Conservation (phyloP, 768 basidiomycete species). For the Dacryopinax spathularia region DNA sequence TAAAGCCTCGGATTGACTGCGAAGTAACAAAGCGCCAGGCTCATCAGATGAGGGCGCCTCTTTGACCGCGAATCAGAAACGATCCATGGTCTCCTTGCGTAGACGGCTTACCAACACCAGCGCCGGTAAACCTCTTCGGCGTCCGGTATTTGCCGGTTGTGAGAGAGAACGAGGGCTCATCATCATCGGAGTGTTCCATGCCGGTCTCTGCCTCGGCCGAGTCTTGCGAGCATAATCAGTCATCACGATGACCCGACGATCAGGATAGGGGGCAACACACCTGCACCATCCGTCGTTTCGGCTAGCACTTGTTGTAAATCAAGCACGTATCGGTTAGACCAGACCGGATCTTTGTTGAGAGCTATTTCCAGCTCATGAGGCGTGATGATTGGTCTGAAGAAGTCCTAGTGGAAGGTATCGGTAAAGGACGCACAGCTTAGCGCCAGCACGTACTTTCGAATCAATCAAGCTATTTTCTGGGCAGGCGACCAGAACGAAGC, state of each 20-base stretch:
- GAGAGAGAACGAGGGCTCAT: slow-evolving; percentile 71
- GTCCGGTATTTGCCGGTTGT: slow-evolving; percentile 76
- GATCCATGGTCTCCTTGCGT: not conserved
- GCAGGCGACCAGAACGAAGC: slow-evolving; percentile 89
- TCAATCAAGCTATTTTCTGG: slow-evolving; percentile 69
- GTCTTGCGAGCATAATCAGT: not conserved
- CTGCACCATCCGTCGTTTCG: slow-evolving; percentile 7
- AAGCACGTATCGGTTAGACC: slow-evolving; percentile 66
- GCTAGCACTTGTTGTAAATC: slow-evolving; percentile 53
- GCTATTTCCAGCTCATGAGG: slow-evolving; percentile 83
- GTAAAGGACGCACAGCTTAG: slow-evolving; percentile 33
- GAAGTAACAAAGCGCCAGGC: slow-evolving; percentile 37
- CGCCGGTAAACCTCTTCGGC: slow-evolving; percentile 45
- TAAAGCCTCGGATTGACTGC: slow-evolving; percentile 51
- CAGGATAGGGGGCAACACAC: slow-evolving; percentile 3
- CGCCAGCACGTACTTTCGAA: slow-evolving; percentile 35
- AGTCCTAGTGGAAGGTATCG: slow-evolving; percentile 45
- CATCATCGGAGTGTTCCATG: slow-evolving; percentile 39
- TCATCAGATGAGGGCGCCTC: slow-evolving; percentile 13
- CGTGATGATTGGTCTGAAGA: slow-evolving; percentile 78
- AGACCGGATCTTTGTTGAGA: slow-evolving; percentile 50
- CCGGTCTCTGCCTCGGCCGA: slow-evolving; percentile 10
- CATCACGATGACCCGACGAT: not conserved
- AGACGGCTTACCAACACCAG: not conserved
- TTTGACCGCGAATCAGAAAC: slow-evolving; percentile 7